A percentile compares a stretch with the other conserved stretches of the same genome.
Evolutionary conservation across 2,329 filamentous ascomycete species (phyloP).

Genomic region (Apiospora kogelbergensis): DNA sequence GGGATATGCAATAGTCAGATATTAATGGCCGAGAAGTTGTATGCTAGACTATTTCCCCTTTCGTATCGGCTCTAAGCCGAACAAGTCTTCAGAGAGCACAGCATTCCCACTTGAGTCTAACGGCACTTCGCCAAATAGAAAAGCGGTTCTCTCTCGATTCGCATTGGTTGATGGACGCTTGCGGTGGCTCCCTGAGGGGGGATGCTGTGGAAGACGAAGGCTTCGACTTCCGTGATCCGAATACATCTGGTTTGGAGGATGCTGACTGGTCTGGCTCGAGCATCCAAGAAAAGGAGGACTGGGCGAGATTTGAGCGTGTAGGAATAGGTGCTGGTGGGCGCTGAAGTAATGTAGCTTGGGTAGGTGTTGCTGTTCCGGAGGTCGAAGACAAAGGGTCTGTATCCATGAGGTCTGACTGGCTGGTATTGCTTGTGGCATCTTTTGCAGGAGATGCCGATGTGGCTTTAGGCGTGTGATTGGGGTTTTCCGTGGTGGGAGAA

Average conservation of each 20-base stretch:
- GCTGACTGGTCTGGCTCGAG: constrained; percentile 55
- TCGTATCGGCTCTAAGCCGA: constrained; percentile 53
- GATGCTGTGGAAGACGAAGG: constrained; percentile 26
- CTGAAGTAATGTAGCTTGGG: constrained; percentile 24
- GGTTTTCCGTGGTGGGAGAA: constrained; percentile 14
- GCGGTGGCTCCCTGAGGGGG: constrained; percentile 28
- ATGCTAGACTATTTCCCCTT: constrained; percentile 21
- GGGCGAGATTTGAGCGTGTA: constrained; percentile 65
- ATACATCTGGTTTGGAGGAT: constrained; percentile 14
- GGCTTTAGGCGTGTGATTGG: not conserved
- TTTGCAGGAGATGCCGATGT: not conserved
- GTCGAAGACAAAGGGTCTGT: constrained; percentile 23
- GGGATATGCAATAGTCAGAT: not conserved
- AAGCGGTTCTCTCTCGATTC: constrained; percentile 56
- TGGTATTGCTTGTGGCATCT: not conserved
- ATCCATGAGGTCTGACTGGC: constrained; percentile 12
- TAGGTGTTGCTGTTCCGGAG: constrained; percentile 15
- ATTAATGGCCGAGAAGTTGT: not conserved
- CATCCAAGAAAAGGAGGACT: constrained; percentile 81
- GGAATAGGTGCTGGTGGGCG: constrained; percentile 46
- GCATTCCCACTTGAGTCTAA: constrained; percentile 35
- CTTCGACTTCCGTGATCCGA: constrained; percentile 18
- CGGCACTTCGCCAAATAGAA: constrained; percentile 57
- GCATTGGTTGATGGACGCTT: constrained; percentile 44
- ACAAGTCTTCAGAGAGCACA: constrained; percentile 50